Evolutionary conservation across 129 eudicot genomes (phyloP), one percentile per base, ranked within the genome.

Genomic region (Kitagawia praeruptora): DNA sequence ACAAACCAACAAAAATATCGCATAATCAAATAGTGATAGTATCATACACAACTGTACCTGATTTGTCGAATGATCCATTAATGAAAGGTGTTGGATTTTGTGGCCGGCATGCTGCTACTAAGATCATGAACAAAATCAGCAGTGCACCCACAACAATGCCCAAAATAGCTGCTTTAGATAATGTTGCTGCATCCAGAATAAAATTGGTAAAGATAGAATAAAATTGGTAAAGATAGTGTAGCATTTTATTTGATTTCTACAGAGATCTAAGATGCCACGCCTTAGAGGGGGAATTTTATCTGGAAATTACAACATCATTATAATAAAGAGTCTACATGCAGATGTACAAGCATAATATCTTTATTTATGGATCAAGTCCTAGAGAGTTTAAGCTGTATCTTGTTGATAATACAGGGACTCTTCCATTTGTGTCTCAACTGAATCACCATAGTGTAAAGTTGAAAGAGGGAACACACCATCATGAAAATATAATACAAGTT

Each of bases 341-440:
- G 40, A 70, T 16, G 75, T 70, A 70, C 45, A 21, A n/a, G n/a
- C 19, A 70, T n/a, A n/a, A n/a, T n/a, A n/a, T n/a, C n/a, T n/a
- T n/a, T n/a, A n/a, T n/a, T n/a, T n/a, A n/a, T n/a, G n/a, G n/a
- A n/a, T n/a, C n/a, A n/a, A 94, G 80, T 13, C 89, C 92, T 64
- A 94, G 75, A 54, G 97, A 82, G 85, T 89, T 94, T 81, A 94
- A 70, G 82, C 98, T 94, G 83, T 94, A 94, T 85, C 97, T 88
- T 48, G 98, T 94, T 75, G 98, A 91, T 80, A 94, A 70, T 19
- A 94, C 96, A 46, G 98, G 97, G 63, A 94, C 96, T 87, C 98
- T 91, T 80, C 98, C 98, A 85, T 94, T 97, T 46, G 98, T 94
- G 82, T 94, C 98, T 70, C 98, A 97, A 79, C 98, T 94, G 88